These are phyloP conservation scores for Globisporangium takayamanum DNA, from an alignment of 352 stramenopile genomes.

Conservation along the genomic window DNA sequence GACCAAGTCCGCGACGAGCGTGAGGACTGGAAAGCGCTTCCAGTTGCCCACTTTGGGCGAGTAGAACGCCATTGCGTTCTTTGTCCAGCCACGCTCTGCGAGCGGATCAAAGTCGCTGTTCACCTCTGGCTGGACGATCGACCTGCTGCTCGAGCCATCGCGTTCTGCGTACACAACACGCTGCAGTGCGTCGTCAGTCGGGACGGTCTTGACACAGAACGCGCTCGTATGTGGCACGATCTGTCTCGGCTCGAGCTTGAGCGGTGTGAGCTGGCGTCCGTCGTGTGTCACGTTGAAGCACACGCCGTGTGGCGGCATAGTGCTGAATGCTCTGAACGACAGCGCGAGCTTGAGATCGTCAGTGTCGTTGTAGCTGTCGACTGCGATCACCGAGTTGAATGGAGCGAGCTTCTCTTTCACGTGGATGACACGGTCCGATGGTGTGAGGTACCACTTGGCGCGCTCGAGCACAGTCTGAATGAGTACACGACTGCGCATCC, in stretches of 20 bases:
- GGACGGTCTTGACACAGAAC: slow-evolving; percentile 30
- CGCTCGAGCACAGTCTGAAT: slow-evolving; percentile 18
- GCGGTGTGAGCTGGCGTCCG: slow-evolving; percentile 10
- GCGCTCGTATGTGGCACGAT: slow-evolving; percentile 6
- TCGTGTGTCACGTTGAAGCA: slow-evolving; percentile 22
- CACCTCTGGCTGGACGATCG: slow-evolving; percentile 30
- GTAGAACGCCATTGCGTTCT: slow-evolving; percentile 19
- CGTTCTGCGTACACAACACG: slow-evolving; percentile 33
- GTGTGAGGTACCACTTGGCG: slow-evolving; percentile 23
- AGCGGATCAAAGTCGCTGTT: slow-evolving; percentile 22
- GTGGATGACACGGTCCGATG: slow-evolving; percentile 23
- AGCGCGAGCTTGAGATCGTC: slow-evolving; percentile 18
- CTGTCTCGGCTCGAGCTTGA: slow-evolving; percentile 6
- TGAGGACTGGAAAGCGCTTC: slow-evolving; percentile 21
- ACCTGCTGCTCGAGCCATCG: not conserved
- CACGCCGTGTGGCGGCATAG: slow-evolving; percentile 21
- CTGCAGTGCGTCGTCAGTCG: slow-evolving; percentile 24
- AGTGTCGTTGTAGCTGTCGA: slow-evolving; percentile 3
- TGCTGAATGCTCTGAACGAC: slow-evolving; percentile 33
- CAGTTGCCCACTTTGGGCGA: slow-evolving; percentile 16
- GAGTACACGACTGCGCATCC: slow-evolving; percentile 19
- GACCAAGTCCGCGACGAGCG: slow-evolving; percentile 27
- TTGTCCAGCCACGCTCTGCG: slow-evolving; percentile 22
- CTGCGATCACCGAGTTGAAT: slow-evolving; percentile 25
- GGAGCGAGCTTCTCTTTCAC: slow-evolving; percentile 28